Evolutionary conservation across 768 basidiomycete genomes (phyloP), one percentile per base, ranked within the genome.

Genomic region (Gelatoporia subvermispora): DNA sequence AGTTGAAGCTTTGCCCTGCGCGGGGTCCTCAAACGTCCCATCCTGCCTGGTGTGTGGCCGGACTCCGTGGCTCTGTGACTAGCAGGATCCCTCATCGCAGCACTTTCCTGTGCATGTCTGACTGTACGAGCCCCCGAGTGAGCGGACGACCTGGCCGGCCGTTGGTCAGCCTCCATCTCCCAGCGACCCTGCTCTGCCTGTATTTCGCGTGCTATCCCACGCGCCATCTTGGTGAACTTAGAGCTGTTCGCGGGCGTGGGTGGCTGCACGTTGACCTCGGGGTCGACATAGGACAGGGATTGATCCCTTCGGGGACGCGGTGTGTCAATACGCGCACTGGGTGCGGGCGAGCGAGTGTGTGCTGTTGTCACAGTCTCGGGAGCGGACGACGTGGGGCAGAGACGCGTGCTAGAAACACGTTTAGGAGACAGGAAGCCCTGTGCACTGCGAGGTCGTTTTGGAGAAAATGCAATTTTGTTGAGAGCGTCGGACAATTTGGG

Each of bases 401-500:
- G 60, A 13, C 28, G 28, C 13, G 28, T 13, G 28, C 28, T 31
- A 31, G 28, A 31, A 31, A 31, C 7, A 31, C 28, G 28, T 13
- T 59, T 53, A 49, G 63, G 45, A 20, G 55, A 57, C 38, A 45
- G 42, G 41, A 57, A 25, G 52, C 65, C 60, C 24, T 65, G 69
- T 4, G 74, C 66, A 48, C 68, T 78, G 9, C 85, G 79, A 1
- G 85, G 88, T 13, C 88, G 77, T 60, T 84, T 82, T 1, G 88
- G 88, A 13, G 87, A 88, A 65, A 90, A 86, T 0, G 79, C 77
- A 35, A 85, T 77, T 37, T 79, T 78, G 28, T 79, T 78, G 8
- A 92, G 71, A 3, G 85, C 80, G 57, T 90, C 88, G 1, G 84
- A 73, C 24, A 92, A 70, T 59, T 77, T 84, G 3, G 83, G 84